Evolutionary conservation across 305 asterid species (phyloP), one percentile per base, ranked within the genome.

Genomic region (Plantago coronopus): DNA sequence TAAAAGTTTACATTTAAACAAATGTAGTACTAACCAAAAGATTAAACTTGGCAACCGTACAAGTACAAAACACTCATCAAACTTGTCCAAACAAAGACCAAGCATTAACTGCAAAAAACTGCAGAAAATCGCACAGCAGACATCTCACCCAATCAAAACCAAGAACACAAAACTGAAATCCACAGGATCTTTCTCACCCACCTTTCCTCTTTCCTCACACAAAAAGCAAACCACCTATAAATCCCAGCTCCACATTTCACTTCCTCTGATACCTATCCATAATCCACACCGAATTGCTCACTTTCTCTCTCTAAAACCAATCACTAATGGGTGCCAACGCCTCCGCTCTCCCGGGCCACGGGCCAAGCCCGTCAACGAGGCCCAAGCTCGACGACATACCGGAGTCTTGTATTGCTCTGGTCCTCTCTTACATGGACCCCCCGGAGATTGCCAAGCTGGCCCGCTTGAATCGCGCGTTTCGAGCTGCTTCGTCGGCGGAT

Each of bases 381-480:
- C 68, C 79, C 31, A 81, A 72, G 25, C 71, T 88, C 44, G 85
- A 80, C 57, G 96, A 88, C 31, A 76, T 88, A 27, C 95, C 96
- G 17, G 96, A 86, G 57, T 66, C 85, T 5, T 88, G 95, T 42
- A 66, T 83, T 12, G 96, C 96, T 14, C 55, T 75, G n/a, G 84
- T 82, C 1, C 79, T 88, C 0, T 77, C 85, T 17, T 68, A 73
- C 75, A 51, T 88, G 57, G 87, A 86, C 53, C 90, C 95, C 34
- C 82, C 85, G 47, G 93, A 88, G 72, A 83, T 88, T 71, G 84
- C 89, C 54, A 74, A 77, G 69, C 62, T 88, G 66, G 95, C 95
- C 25, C 73, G 85, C 4, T 53, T 86, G 6, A 83, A 83, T 64
- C 68, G 81, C 64, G 77, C 87, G 45, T 86, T 88, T 29, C 72